Conservation (phyloP, 148 eudicot genomes). For the Linanthus parryae region DNA sequence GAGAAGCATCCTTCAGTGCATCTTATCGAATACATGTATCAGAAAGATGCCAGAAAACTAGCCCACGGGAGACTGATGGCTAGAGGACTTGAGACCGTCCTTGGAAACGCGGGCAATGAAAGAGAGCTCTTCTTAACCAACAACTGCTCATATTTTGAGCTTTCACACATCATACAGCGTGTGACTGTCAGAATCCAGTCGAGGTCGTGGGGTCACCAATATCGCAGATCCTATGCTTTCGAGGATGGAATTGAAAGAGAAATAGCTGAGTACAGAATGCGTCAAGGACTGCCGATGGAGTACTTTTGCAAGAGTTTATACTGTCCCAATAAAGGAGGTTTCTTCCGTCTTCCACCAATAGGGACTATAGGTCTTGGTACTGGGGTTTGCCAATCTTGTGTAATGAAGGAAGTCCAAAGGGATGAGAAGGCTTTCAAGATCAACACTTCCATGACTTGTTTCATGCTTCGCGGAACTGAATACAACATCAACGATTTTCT, state of each 20-base stretch:
- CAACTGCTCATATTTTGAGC: constrained; percentile 66
- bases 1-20: constrained; percentile 43
- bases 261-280: constrained; percentile 83
- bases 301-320: constrained; percentile 82
- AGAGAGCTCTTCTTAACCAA: constrained; percentile 83
- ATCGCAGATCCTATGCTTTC: constrained; percentile 56
- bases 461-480: constrained; percentile 49
- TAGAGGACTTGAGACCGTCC: constrained; percentile 66
- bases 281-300: constrained; percentile 62
- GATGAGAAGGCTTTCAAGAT: constrained; percentile 44
- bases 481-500: constrained; percentile 66
- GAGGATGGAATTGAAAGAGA: constrained; percentile 58
- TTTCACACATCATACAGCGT: constrained; percentile 44
- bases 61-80: constrained; percentile 76
- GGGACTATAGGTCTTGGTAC: constrained; percentile 59
- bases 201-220: constrained; percentile 71
- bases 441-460: constrained; percentile 49
- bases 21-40: constrained; percentile 88
- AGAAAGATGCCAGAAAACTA: constrained; percentile 58
- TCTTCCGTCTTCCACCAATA: constrained; percentile 49
- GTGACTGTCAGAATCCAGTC: constrained; percentile 42
- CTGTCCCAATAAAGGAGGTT: constrained; percentile 84
- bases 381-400: constrained; percentile 70
- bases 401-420: constrained; percentile 24
- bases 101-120: constrained; percentile 73